Conservation (phyloP, 805 yeast species). For the Saccharomycopsis capsularis region DNA sequence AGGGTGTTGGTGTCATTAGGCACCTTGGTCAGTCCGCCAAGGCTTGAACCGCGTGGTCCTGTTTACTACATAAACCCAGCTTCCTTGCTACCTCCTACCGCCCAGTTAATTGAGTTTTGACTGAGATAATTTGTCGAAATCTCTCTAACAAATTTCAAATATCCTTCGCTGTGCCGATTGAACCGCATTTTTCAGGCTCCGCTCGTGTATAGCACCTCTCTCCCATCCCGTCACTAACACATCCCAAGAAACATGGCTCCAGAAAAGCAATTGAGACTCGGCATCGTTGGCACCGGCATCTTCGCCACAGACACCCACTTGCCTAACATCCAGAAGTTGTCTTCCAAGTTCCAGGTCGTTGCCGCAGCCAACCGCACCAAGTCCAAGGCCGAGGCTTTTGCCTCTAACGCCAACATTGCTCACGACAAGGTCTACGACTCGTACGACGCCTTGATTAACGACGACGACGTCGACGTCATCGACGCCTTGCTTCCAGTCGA, state of each 20-base stretch:
- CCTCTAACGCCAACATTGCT: slow-evolving; percentile 49
- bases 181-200: too few species aligned
- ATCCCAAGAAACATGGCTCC: neutral
- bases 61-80: too few species aligned
- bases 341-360: slow-evolving; percentile 45
- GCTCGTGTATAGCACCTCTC: too few species aligned
- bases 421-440: slow-evolving; percentile 47
- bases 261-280: slow-evolving; percentile 40
- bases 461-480: slow-evolving; percentile 62
- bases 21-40: too few species aligned
- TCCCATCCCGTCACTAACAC: too few species aligned
- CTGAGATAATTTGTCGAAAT: too few species aligned
- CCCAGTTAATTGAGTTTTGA: too few species aligned
- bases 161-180: too few species aligned
- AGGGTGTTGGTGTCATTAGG: too few species aligned
- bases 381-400: slow-evolving; percentile 77
- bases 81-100: too few species aligned
- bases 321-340: slow-evolving; percentile 55
- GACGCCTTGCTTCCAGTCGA: slow-evolving; percentile 91
- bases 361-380: slow-evolving; percentile 82
- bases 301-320: slow-evolving; percentile 81
- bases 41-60: too few species aligned
- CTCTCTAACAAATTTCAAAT: too few species aligned
- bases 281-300: slow-evolving; percentile 76
- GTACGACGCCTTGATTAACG: slow-evolving; percentile 58